These are phyloP conservation scores for Scorias spongiosa DNA, from an alignment of 2,329 filamentous ascomycete species.

Conservation along the genomic window DNA sequence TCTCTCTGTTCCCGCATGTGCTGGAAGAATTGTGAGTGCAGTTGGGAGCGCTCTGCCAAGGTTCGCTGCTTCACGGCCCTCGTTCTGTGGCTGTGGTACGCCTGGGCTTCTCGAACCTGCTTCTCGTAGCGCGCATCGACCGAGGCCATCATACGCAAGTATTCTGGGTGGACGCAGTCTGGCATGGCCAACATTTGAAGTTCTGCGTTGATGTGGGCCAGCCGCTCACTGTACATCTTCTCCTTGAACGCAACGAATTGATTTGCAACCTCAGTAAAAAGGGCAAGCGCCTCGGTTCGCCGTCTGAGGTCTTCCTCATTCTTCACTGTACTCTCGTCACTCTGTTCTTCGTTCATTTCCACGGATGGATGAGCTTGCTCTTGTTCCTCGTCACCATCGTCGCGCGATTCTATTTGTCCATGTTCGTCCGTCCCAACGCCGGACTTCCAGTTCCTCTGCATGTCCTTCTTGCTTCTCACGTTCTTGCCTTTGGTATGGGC, in stretches of 20 bases:
- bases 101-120: slow-evolving; percentile 61
- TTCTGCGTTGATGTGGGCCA: slow-evolving; percentile 62
- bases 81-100: slow-evolving; percentile 57
- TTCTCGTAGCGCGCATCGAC: slow-evolving; percentile 70
- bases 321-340: slow-evolving; percentile 24
- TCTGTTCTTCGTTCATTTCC: slow-evolving; percentile 9
- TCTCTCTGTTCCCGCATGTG: slow-evolving; percentile 71
- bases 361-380: neutral
- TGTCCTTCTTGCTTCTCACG: slow-evolving; percentile 31
- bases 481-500: slow-evolving; percentile 12
- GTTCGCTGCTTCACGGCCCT: slow-evolving; percentile 59
- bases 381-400: slow-evolving; percentile 1
- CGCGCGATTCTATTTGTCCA: slow-evolving; percentile 7
- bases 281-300: slow-evolving; percentile 12
- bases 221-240: slow-evolving; percentile 74
- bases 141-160: slow-evolving; percentile 76
- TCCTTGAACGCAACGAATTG: slow-evolving; percentile 79
- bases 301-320: slow-evolving; percentile 37
- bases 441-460: slow-evolving; percentile 28
- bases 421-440: slow-evolving; percentile 17
- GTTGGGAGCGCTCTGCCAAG: slow-evolving; percentile 68
- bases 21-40: slow-evolving; percentile 85
- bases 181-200: slow-evolving; percentile 43
- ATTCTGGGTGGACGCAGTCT: slow-evolving; percentile 68
- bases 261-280: slow-evolving; percentile 61